Evolutionary conservation across 352 stramenopile genomes (phyloP).

Genomic region (Pythium brassicae): DNA sequence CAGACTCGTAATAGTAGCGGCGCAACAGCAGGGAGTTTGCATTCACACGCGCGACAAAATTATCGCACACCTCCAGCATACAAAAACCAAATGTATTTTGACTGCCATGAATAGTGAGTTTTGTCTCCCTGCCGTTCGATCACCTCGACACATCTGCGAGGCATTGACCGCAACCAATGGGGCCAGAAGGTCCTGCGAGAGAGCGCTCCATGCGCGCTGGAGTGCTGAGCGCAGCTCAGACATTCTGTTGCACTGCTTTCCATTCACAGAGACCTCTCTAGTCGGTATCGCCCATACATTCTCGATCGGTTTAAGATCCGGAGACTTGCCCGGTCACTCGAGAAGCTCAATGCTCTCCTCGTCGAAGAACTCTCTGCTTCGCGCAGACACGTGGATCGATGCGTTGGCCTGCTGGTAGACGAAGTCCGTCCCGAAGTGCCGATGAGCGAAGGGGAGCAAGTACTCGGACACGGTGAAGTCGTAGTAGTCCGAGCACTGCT

Average conservation of each 20-base stretch:
- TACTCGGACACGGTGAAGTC: conserved; percentile 7
- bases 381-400: conserved; percentile 9
- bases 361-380: conserved; percentile 8
- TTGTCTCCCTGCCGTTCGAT: no score
- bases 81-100: no score
- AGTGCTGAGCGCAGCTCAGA: no score
- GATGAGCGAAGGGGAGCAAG: conserved; percentile 11
- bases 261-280: conserved; percentile 9
- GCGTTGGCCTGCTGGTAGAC: conserved; percentile 19
- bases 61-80: no score
- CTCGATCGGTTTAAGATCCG: conserved; percentile 18
- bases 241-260: conserved; percentile 10
- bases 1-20: no score
- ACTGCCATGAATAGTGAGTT: no score
- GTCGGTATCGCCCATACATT: conserved; percentile 13
- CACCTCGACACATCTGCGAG: no score
- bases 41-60: no score
- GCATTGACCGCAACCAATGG: no score
- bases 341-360: conserved; percentile 9
- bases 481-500: conserved; percentile 8
- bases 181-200: no score
- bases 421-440: conserved; percentile 7
- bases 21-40: no score
- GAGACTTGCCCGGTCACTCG: conserved; percentile 12
- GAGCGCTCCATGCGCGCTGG: no score